Evolutionary conservation across 495 filamentous ascomycete genomes (phyloP).

Genomic region (Hypomontagnella monticulosa): DNA sequence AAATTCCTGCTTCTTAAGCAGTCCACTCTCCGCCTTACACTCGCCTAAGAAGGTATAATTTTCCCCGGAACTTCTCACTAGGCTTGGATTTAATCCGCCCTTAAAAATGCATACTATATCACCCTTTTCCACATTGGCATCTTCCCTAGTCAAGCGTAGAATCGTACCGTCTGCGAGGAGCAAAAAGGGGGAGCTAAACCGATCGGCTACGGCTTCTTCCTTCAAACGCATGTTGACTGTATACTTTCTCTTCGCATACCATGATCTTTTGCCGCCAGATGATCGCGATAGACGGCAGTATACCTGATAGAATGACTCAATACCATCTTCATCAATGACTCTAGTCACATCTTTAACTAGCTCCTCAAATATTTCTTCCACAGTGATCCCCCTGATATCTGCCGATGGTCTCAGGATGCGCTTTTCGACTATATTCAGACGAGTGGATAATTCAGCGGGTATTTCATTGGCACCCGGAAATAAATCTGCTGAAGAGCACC

Average conservation of each 20-base stretch:
- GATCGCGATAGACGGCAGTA: constrained; percentile 11
- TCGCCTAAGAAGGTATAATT: constrained; percentile 17
- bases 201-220: constrained; percentile 2
- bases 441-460: background rate
- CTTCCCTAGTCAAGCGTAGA: background rate
- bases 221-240: background rate
- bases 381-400: constrained; percentile 1
- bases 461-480: background rate
- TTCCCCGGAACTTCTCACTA: constrained; percentile 17
- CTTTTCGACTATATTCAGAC: constrained; percentile 18
- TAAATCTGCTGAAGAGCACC: background rate
- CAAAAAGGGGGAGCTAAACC: background rate
- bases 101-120: constrained; percentile 30
- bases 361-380: constrained; percentile 16
- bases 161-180: constrained; percentile 25
- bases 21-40: background rate
- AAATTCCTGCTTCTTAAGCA: constrained; percentile 5
- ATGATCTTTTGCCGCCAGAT: background rate
- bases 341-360: background rate
- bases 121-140: background rate
- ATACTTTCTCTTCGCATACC: constrained; percentile 8
- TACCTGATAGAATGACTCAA: constrained; percentile 16
- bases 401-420: constrained; percentile 23
- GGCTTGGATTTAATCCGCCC: background rate
- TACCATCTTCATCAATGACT: background rate